Percentiles rank a stretch among this genome's conserved stretches.
These are phyloP conservation scores for Acanthamoeba sp. DNA, from an alignment of 208 protist species.

Conservation along the genomic window DNA sequence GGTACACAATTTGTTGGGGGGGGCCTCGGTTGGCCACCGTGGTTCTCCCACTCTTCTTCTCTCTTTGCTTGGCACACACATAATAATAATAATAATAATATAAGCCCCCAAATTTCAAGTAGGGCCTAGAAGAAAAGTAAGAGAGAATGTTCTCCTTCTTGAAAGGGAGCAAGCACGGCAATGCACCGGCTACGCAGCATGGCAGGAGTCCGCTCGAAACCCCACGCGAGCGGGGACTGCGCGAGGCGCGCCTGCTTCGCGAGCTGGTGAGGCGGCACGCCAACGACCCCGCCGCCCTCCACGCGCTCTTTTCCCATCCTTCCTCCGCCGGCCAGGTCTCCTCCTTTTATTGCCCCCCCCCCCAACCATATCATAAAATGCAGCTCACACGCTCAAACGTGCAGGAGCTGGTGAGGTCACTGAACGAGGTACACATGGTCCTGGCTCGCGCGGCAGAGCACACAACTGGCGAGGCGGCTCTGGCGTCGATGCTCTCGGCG, in stretches of 20 bases:
- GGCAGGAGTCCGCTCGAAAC: not conserved
- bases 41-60: no score
- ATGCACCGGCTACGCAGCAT: not conserved
- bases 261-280: not conserved
- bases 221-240: not conserved
- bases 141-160: constrained; percentile 9
- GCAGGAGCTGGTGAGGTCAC: constrained; percentile 25
- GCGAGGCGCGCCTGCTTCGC: not conserved
- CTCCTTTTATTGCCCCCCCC: not conserved
- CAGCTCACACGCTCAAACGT: not conserved
- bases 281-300: constrained; percentile 2
- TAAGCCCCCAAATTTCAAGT: no score
- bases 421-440: constrained; percentile 12
- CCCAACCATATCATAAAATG: not conserved
- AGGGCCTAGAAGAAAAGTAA: no score
- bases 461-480: not conserved
- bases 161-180: not conserved
- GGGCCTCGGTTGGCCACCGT: no score
- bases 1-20: not conserved
- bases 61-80: no score
- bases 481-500: not conserved
- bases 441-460: constrained; percentile 31
- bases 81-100: no score
- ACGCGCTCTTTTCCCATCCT: not conserved
- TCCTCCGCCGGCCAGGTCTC: constrained; percentile 21